Evolutionary conservation across 2,329 filamentous ascomycete species (phyloP).

Genomic region (Ophiocordyceps camponoti-leonardi): DNA sequence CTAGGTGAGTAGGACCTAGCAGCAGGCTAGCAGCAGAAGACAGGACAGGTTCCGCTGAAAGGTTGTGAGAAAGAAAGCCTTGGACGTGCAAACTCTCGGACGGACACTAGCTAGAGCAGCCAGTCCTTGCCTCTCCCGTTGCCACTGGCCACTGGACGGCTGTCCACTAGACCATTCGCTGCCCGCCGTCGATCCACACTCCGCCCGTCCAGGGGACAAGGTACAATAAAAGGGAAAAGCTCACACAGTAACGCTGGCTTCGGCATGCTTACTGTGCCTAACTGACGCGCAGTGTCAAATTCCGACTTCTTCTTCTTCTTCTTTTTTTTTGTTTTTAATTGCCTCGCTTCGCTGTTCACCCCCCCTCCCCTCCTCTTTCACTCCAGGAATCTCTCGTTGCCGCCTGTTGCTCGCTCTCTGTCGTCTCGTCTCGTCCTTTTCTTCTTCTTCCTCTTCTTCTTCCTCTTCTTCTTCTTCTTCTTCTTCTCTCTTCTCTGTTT

Average conservation of each 20-base stretch:
- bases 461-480: background rate
- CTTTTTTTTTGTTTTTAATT: constrained; percentile 15
- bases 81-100: background rate
- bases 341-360: constrained; percentile 11
- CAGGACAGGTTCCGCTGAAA: background rate
- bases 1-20: too few species aligned
- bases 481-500: background rate
- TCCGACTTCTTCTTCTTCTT: constrained; percentile 13
- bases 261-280: background rate
- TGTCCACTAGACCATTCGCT: background rate
- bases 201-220: background rate
- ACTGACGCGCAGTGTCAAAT: constrained; percentile 1
- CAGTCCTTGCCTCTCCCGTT: background rate
- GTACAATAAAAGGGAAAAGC: background rate
- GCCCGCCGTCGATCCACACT: background rate
- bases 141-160: background rate
- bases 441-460: too few species aligned
- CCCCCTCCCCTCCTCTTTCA: background rate
- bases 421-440: background rate
- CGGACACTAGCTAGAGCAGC: background rate
- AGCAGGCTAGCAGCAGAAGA: background rate
- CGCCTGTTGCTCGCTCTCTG: background rate
- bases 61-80: background rate
- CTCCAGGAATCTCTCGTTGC: background rate
- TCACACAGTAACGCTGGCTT: background rate